These are phyloP conservation scores for Daldinia sp. DNA, from an alignment of 2,329 filamentous ascomycete species.

Conservation along the genomic window DNA sequence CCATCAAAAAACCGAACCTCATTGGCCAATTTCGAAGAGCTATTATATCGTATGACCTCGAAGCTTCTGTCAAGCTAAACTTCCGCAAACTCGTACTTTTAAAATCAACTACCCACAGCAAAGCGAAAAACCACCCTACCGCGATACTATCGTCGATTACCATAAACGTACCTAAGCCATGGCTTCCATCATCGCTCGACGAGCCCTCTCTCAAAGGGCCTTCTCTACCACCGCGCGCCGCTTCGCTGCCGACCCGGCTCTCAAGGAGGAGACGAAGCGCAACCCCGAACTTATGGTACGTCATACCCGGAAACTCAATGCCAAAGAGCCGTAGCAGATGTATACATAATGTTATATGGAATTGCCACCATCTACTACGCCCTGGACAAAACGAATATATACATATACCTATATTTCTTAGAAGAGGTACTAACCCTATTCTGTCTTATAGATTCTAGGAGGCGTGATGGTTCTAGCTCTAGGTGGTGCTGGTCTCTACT, in stretches of 20 bases:
- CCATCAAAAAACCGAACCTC: constrained; percentile 6
- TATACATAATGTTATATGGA: not conserved
- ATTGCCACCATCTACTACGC: not conserved
- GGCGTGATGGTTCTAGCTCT: constrained; percentile 91
- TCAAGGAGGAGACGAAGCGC: constrained; percentile 67
- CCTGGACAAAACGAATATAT: not conserved
- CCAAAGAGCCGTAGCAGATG: too few species aligned
- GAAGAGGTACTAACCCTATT: constrained; percentile 32
- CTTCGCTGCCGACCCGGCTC: constrained; percentile 53
- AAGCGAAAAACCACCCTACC: constrained; percentile 15
- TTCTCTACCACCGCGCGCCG: constrained; percentile 64
- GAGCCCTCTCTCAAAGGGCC: constrained; percentile 50
- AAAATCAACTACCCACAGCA: constrained; percentile 15
- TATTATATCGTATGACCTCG: constrained; percentile 29
- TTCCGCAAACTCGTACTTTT: constrained; percentile 10
- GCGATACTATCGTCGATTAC: not conserved
- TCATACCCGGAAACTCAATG: constrained; percentile 40
- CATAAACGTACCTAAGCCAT: constrained; percentile 52
- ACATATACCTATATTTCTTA: not conserved
- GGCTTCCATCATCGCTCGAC: constrained; percentile 65
- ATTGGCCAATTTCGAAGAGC: constrained; percentile 30
- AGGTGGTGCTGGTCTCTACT: constrained; percentile 88
- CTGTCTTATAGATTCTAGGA: constrained; percentile 76
- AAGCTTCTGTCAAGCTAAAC: constrained; percentile 21
- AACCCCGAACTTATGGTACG: constrained; percentile 58